These are phyloP conservation scores for Tetrahymena malaccensis DNA, from an alignment of 73 alveolate genomes.

Conservation along the genomic window DNA sequence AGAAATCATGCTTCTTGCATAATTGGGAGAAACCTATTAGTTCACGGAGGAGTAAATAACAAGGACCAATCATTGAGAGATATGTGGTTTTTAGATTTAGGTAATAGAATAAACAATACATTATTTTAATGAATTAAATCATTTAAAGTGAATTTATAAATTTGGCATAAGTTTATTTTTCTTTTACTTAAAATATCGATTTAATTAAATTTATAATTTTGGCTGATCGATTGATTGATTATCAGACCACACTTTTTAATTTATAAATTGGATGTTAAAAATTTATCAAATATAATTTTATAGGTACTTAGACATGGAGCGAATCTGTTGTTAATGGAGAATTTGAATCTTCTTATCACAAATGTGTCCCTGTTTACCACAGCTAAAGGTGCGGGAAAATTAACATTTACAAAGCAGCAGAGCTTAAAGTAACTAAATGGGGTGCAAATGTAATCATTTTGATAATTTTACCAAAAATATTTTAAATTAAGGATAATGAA, in stretches of 20 bases:
- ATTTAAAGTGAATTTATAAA: background rate
- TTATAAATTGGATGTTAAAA: background rate
- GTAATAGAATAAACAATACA: background rate
- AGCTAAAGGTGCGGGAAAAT: background rate
- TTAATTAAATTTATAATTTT: too few species aligned
- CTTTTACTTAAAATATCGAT: background rate
- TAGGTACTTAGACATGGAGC: background rate
- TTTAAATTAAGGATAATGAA: too few species aligned
- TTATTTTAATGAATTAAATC: background rate
- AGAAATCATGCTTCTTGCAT: background rate
- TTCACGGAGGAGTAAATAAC: background rate
- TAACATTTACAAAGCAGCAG: background rate
- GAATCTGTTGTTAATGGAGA: background rate
- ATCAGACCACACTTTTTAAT: too few species aligned
- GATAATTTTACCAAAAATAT: too few species aligned
- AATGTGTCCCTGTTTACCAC: background rate
- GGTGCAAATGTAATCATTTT: background rate
- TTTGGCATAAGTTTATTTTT: background rate
- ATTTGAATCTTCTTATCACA: background rate
- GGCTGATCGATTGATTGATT: background rate
- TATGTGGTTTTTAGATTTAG: background rate
- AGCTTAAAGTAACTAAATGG: background rate
- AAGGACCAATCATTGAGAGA: background rate
- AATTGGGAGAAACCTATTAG: background rate
- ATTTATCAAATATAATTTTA: background rate